These are phyloP conservation scores for Erythrophleum ivorense DNA, from an alignment of 331 rosid species.

Conservation along the genomic window DNA sequence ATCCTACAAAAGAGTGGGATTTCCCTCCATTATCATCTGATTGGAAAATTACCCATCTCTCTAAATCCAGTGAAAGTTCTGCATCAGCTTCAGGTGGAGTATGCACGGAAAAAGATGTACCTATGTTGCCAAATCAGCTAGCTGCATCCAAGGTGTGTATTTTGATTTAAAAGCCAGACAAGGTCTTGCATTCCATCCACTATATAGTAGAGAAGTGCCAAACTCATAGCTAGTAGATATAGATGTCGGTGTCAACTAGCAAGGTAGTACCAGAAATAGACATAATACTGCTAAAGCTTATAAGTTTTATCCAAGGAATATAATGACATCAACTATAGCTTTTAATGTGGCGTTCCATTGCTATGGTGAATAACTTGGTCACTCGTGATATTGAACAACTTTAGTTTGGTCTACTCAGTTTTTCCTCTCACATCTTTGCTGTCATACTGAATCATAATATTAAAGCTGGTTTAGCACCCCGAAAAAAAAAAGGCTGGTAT, in stretches of 20 bases:
- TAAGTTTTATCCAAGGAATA: neutral
- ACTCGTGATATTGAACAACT: neutral
- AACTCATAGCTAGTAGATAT: conserved; percentile 26
- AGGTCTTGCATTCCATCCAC: neutral
- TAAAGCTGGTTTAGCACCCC: neutral
- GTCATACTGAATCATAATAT: neutral
- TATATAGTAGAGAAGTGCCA: conserved; percentile 8
- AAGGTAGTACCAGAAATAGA: neutral
- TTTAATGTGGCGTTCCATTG: neutral
- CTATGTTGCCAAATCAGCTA: conserved; percentile 40
- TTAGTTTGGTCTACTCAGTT: neutral
- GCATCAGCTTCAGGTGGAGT: conserved; percentile 43
- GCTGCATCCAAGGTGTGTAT: conserved; percentile 55
- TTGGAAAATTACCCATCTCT: conserved; percentile 23
- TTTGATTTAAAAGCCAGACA: conserved; percentile 25
- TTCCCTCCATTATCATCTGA: conserved; percentile 65
- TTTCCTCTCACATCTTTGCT: neutral
- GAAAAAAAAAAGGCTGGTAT: too few species aligned
- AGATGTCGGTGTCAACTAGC: neutral
- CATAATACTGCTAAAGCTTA: neutral
- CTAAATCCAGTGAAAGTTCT: conserved; percentile 42
- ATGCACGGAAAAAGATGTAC: conserved; percentile 42
- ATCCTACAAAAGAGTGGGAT: conserved; percentile 90
- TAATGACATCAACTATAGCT: neutral
- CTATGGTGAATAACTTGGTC: neutral